Conservation (phyloP, 1,139 yeast species). For the Blastobotrys arbuscula region DNA sequence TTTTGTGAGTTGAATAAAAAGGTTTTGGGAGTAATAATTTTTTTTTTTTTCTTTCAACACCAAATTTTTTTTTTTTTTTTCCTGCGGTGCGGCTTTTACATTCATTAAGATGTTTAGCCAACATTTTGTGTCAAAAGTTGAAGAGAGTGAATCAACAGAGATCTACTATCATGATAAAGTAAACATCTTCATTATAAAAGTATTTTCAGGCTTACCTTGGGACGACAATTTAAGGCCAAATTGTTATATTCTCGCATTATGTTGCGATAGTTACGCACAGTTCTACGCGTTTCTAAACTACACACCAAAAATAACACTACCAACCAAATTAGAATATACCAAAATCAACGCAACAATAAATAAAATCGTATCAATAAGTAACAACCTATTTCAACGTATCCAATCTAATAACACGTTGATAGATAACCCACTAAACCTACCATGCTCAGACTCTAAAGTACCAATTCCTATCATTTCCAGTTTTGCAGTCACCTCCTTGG, state of each 20-base stretch:
- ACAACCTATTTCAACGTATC: not conserved
- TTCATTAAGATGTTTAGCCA: not conserved
- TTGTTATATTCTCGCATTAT: not conserved
- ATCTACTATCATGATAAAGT: not conserved
- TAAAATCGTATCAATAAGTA: not conserved
- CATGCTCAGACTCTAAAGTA: not conserved
- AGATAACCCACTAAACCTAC: not conserved
- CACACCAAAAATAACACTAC: not conserved
- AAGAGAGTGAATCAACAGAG: not conserved
- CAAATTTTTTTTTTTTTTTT: not conserved
- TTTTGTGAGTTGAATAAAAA: not conserved
- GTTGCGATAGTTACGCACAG: not conserved
- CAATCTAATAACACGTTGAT: not conserved
- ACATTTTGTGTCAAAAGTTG: not conserved
- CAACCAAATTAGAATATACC: not conserved
- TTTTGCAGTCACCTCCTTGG: not conserved
- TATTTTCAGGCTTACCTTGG: not conserved
- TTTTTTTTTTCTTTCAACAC: not conserved
- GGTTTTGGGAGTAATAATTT: not conserved
- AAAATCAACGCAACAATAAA: not conserved
- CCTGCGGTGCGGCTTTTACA: not conserved
- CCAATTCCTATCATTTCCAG: not conserved
- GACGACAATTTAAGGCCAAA: not conserved
- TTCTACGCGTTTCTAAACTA: conserved; percentile 3
- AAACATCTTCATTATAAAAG: not conserved